Conservation (phyloP, 164 flowering plant species). For the Magnolia sinica region DNA sequence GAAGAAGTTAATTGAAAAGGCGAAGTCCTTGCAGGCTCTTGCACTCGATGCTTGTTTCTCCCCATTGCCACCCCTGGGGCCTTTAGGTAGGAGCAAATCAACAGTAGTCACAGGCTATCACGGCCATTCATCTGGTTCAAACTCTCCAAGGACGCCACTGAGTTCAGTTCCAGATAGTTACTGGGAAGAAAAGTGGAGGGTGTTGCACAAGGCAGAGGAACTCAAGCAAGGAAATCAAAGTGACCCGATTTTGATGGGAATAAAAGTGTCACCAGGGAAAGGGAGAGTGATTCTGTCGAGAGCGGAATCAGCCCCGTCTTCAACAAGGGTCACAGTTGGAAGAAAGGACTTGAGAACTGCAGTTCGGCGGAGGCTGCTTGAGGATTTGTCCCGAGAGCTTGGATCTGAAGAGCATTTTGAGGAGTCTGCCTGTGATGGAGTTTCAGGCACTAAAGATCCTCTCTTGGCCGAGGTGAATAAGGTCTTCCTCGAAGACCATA, state of each 20-base stretch:
- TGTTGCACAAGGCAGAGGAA: conserved; percentile 66
- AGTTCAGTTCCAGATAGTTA: conserved; percentile 68
- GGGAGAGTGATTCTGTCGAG: conserved; percentile 44
- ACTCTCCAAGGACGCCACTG: conserved; percentile 54
- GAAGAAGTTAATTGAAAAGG: conserved; percentile 62
- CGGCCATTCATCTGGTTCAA: conserved; percentile 47
- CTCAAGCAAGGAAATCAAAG: conserved; percentile 25
- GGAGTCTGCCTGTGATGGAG: conserved; percentile 22
- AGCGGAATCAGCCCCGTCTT: conserved; percentile 54
- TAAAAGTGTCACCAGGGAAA: conserved; percentile 53
- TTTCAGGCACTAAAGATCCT: conserved; percentile 16
- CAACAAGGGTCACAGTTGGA: conserved; percentile 27
- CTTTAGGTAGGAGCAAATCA: conserved; percentile 33
- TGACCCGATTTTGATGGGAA: conserved; percentile 32
- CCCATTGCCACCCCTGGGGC: conserved; percentile 19
- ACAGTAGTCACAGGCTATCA: conserved; percentile 32
- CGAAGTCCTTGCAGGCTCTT: conserved; percentile 65
- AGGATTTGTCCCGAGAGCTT: conserved; percentile 50
- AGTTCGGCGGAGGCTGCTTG: conserved; percentile 68
- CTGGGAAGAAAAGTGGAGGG: conserved; percentile 97
- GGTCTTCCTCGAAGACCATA: conserved; percentile 1
- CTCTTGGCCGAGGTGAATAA: conserved; percentile 19
- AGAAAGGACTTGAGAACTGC: conserved; percentile 32
- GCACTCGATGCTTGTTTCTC: conserved; percentile 47
- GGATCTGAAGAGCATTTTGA: conserved; percentile 30